Evolutionary conservation across 177 flowering plant genomes (phyloP).

Genomic region (Vitis hybrid): DNA sequence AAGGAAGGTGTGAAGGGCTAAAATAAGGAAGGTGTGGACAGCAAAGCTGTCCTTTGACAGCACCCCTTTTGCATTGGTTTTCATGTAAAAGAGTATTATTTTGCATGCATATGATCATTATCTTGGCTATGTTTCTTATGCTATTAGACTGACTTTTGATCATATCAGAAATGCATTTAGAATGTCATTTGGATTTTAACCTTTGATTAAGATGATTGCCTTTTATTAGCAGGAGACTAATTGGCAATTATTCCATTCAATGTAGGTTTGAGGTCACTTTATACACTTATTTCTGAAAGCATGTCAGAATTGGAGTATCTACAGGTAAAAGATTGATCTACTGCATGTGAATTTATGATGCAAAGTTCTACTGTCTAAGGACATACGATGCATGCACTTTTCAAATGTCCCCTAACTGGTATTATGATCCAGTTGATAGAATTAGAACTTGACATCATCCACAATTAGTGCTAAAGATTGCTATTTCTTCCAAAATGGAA

Average conservation of each 20-base stretch:
- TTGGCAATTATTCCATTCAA: neutral
- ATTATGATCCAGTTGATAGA: too few species aligned
- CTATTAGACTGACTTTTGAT: neutral
- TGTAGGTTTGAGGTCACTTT: slow-evolving; percentile 89
- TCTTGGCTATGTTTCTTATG: neutral
- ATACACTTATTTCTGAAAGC: slow-evolving; percentile 75
- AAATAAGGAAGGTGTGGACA: too few species aligned
- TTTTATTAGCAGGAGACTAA: neutral
- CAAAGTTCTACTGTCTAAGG: too few species aligned
- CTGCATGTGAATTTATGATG: neutral
- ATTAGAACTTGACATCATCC: too few species aligned
- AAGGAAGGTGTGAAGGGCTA: too few species aligned
- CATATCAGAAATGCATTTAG: neutral
- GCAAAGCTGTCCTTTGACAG: too few species aligned
- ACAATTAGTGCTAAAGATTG: too few species aligned
- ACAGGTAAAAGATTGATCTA: slow-evolving; percentile 51
- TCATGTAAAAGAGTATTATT: too few species aligned
- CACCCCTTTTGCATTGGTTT: too few species aligned
- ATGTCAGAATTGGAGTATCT: slow-evolving; percentile 90
- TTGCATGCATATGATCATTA: neutral
- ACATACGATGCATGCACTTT: too few species aligned
- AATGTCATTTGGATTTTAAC: neutral
- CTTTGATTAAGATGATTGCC: neutral
- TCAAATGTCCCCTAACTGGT: too few species aligned
- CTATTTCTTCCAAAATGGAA: too few species aligned